Evolutionary conservation across 768 basidiomycete species (phyloP), one percentile per base, ranked within the genome.

Genomic region (Hericium erinaceus): DNA sequence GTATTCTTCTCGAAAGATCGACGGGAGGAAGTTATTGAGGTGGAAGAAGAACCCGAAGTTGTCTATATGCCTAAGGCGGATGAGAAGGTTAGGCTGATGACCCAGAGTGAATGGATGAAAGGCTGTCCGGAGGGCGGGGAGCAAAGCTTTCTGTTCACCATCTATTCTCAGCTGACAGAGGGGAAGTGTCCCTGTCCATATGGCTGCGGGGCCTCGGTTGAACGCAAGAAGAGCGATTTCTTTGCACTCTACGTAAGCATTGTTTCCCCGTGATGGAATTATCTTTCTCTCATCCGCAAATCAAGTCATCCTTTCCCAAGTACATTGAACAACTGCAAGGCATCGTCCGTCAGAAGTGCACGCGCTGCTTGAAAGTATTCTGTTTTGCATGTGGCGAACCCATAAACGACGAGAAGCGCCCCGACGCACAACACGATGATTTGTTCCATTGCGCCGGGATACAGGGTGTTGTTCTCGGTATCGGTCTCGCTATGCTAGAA

Each of bases 1-100:
- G 83, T 95, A 55, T 95, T 95, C 77, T 97, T 94, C 70, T 95
- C 93, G 46, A 95, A 95, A 74, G 92, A 94, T 67, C 81, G 94
- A 51, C 81, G 83, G 44, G 94, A 95, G 71, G 89, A 90, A 69
- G 88, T 95, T 39, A 91, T 95, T 50, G 93, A 97, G 73, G 83
- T 94, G 1, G 87, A 94, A 66, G 92, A 94, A 71, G 79, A 85
- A 52, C 78, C 85, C 7, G 85, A 88, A 12, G 67, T 67, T 44
- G 72, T 72, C 16, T 59, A 68, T 41, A 67, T 89, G 37, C 69
- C 74, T 16, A 70, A 68, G 18, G 74, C 68, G 8, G 71, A 69
- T 41, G 79, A 82, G 57, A 70, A 70, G 16, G 76, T 83, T 37
- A 81, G 81, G 61, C 72, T 94, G 41, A 83, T 95, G 80, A 85